Base-by-base conservation (phyloP, 2,329 filamentous ascomycete genomes). In the Ophiosphaerella korrae region DNA sequence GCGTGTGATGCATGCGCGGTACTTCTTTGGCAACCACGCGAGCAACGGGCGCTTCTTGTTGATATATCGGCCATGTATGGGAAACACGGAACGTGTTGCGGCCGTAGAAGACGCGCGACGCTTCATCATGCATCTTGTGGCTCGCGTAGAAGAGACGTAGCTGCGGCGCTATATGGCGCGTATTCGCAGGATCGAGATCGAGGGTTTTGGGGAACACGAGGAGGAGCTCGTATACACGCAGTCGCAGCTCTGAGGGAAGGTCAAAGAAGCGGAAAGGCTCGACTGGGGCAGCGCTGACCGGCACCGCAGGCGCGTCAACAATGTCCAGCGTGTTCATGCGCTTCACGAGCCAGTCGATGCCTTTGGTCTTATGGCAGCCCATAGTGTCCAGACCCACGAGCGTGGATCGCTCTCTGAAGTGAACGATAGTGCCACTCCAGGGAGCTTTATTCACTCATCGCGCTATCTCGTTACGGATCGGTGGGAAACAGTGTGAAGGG, bases 31-130 rank as follows among this genome's bases (percentile, higher is more conserved):
- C 47, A 92, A 73, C 14, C 88, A 84, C 5, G 86, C 82, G 24
- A 92, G 78, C 0, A 92, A 77, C 1, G 88, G 88, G 59, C 84
- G 84, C 74, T 89, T 89, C 26, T 85, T 86, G 74, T 90, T 88
- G 77, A 89, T 89, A 73, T 87, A 78, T 47, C 78, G 78, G 38
- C 80, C 78, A 62, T 83, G 78, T 23, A 80, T 71, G 1, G 77
- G 78, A 57, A 83, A 82, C 26, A 37, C 80, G 78, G 60, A 84
- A 83, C 6, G 76, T 80, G 55, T 81, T 79, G 14, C 71, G 68
- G 36, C 77, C 74, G 67, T 82, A 83, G 66, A 82, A 82, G 53
- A 78, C 71, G 48, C 77, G 73, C 39, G 74, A 75, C 5, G 80
- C 78, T 68, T 84, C 81, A 24, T 78, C 70, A 63, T 83, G 79